These are phyloP conservation scores for Daedalea quercina DNA, from an alignment of 768 basidiomycete genomes.

Conservation along the genomic window DNA sequence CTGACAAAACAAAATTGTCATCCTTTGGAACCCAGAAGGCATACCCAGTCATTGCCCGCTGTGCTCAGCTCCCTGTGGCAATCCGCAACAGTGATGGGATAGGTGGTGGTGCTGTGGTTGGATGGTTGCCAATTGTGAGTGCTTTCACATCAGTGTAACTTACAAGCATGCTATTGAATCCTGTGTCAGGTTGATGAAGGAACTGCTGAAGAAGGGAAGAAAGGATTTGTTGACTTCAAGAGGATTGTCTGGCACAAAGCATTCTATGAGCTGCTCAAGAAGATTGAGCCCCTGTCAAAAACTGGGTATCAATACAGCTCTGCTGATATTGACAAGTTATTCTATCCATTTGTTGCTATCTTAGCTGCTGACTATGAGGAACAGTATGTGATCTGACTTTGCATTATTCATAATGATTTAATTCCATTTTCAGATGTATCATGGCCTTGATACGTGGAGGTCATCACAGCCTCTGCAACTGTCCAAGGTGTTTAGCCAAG, in stretches of 20 bases:
- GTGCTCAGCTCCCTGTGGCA: constrained; percentile 4
- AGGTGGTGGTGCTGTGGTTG: constrained; percentile 5
- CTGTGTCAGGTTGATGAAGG: neutral
- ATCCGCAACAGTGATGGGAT: constrained; percentile 5
- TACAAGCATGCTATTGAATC: neutral
- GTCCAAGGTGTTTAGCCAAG: constrained; percentile 2
- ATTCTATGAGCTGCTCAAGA: neutral
- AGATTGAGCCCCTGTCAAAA: constrained; percentile 1
- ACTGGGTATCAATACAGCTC: constrained; percentile 23
- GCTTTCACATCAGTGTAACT: neutral
- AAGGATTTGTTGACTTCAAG: neutral
- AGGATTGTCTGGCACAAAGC: constrained; percentile 2
- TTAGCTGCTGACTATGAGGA: constrained; percentile 39
- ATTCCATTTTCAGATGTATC: neutral
- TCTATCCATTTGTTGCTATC: constrained; percentile 34
- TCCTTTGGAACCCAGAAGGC: constrained; percentile 3
- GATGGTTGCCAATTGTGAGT: constrained; percentile 10
- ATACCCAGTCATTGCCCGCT: constrained; percentile 3
- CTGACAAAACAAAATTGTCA: constrained; percentile 5
- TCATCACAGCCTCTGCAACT: neutral
- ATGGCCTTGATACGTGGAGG: constrained; percentile 7
- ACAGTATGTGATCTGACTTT: constrained; percentile 34
- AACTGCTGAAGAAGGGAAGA: neutral
- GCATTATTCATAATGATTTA: neutral
- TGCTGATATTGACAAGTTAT: constrained; percentile 7